A percentile compares a stretch with the other conserved stretches of the same genome.
These are phyloP conservation scores for Phanerochaete sordida DNA, from an alignment of 768 basidiomycete genomes.

Conservation along the genomic window DNA sequence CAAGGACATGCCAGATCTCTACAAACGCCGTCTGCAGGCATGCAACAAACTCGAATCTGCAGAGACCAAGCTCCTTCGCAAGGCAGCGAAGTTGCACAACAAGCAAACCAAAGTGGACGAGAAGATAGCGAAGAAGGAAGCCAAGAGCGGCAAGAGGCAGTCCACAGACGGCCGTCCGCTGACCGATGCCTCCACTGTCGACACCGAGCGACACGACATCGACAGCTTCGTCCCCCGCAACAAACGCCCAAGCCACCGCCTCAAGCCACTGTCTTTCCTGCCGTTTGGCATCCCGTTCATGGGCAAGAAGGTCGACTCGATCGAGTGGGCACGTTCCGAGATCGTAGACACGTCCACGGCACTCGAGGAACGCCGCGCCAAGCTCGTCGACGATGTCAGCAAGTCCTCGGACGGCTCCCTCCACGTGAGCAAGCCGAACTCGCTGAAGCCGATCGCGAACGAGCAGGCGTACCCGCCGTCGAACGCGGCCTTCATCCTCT, in stretches of 20 bases:
- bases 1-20: conserved; percentile 76
- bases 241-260: conserved; percentile 76
- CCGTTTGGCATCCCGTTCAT: conserved; percentile 58
- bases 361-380: conserved; percentile 21
- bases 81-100: conserved; percentile 63
- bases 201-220: conserved; percentile 25
- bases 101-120: conserved; percentile 41
- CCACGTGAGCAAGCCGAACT: conserved; percentile 18
- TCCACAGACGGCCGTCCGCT: conserved; percentile 19
- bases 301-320: conserved; percentile 89
- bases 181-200: conserved; percentile 24
- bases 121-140: conserved; percentile 15
- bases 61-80: conserved; percentile 69
- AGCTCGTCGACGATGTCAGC: conserved; percentile 25
- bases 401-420: conserved; percentile 16
- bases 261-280: conserved; percentile 46
- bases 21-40: conserved; percentile 67
- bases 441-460: conserved; percentile 19
- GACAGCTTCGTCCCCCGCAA: conserved; percentile 59
- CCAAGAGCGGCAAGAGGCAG: not conserved
- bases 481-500: conserved; percentile 76
- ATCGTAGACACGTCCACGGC: conserved; percentile 42
- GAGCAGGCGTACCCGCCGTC: conserved; percentile 21
- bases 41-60: conserved; percentile 78
- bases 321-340: conserved; percentile 86